Percentiles rank a stretch among this genome's conserved stretches.
Conservation (phyloP, 495 filamentous ascomycete genomes). For the Cenococcum geophilum region DNA sequence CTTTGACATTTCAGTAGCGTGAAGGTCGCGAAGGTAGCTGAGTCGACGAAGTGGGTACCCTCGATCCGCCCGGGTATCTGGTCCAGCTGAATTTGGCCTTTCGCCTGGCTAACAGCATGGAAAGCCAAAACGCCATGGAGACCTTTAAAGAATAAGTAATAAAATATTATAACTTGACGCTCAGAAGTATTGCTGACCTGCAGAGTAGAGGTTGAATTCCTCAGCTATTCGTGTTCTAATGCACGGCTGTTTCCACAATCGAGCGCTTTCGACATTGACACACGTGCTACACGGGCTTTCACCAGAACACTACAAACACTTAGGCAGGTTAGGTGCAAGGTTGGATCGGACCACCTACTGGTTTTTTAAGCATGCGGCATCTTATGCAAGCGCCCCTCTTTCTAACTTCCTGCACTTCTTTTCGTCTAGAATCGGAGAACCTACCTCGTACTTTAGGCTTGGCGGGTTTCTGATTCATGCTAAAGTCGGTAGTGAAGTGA, state of each 20-base stretch:
- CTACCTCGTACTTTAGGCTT: constrained; percentile 59
- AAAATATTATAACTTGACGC: neutral
- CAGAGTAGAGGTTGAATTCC: constrained; percentile 49
- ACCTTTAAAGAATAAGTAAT: constrained; percentile 33
- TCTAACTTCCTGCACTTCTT: constrained; percentile 74
- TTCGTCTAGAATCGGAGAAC: constrained; percentile 61
- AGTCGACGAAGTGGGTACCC: constrained; percentile 61
- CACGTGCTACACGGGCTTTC: constrained; percentile 80
- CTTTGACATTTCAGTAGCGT: constrained; percentile 44
- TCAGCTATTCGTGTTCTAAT: constrained; percentile 69
- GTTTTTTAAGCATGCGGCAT: constrained; percentile 81
- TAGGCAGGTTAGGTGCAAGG: neutral
- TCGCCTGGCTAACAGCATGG: constrained; percentile 55
- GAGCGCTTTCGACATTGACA: constrained; percentile 65
- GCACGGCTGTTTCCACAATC: constrained; percentile 75
- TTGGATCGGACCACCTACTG: constrained; percentile 29
- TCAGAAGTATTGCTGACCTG: constrained; percentile 51
- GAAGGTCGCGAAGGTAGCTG: constrained; percentile 47
- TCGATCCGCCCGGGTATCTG: constrained; percentile 58
- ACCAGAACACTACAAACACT: constrained; percentile 51
- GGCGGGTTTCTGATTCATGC: constrained; percentile 40
- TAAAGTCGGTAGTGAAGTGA: constrained; percentile 52
- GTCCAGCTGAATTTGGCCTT: constrained; percentile 51
- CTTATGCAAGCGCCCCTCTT: constrained; percentile 79
- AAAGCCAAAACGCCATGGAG: constrained; percentile 64